A percentile compares a stretch with the other conserved stretches of the same genome.
Evolutionary conservation across 352 stramenopile genomes (phyloP).

Genomic region (Globisporangium perplexum): DNA sequence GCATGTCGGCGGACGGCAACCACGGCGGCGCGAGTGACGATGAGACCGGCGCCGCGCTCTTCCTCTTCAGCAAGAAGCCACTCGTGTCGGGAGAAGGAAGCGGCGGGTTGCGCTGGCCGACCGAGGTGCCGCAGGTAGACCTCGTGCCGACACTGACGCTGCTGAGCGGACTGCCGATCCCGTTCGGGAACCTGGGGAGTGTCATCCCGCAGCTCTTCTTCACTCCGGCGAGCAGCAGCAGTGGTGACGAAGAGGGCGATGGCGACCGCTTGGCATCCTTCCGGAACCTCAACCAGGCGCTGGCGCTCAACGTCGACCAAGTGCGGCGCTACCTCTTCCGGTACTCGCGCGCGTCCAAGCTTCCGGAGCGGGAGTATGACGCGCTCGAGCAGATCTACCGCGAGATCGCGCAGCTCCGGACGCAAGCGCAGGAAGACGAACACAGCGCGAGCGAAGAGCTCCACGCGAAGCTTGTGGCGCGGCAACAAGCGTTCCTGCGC

Average conservation of each 20-base stretch:
- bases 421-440: slow-evolving; percentile 20
- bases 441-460: slow-evolving; percentile 18
- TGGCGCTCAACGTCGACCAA: slow-evolving; percentile 81
- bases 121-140: slow-evolving; percentile 92
- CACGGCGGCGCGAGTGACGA: slow-evolving; percentile 96
- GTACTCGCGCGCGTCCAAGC: slow-evolving; percentile 62
- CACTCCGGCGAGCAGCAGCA: neutral
- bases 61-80: slow-evolving; percentile 81
- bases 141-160: slow-evolving; percentile 94
- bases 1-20: slow-evolving; percentile 98
- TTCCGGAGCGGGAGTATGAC: slow-evolving; percentile 51
- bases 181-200: slow-evolving; percentile 93
- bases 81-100: slow-evolving; percentile 19
- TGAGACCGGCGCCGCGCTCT: slow-evolving; percentile 94
- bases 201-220: slow-evolving; percentile 89
- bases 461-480: slow-evolving; percentile 25
- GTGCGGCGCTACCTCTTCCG: slow-evolving; percentile 72
- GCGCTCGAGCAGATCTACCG: slow-evolving; percentile 48
- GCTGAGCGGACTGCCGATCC: slow-evolving; percentile 92
- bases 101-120: slow-evolving; percentile 6
- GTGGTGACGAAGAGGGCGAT: neutral
- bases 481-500: slow-evolving; percentile 54
- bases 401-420: slow-evolving; percentile 24
- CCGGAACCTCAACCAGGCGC: slow-evolving; percentile 52
- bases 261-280: slow-evolving; percentile 18